Evolutionary conservation across 331 rosid genomes (phyloP), one percentile per base, ranked within the genome.

Genomic region (Rosa hybrid): DNA sequence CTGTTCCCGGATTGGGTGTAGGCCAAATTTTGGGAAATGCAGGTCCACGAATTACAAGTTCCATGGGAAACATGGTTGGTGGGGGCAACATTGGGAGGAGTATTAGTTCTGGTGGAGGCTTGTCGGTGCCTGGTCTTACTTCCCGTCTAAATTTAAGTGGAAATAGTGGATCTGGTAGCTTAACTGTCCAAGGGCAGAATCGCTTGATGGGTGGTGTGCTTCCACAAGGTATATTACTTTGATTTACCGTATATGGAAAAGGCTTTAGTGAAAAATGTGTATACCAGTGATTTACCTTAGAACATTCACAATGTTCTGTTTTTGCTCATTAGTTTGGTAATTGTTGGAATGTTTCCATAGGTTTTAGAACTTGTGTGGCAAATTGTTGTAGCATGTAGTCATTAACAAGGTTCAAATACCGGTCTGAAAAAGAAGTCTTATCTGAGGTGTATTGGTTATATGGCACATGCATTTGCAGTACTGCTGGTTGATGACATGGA

Each of bases 1-100:
- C 95, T 85, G 97, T 92, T 89, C 97, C 97, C 86, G 98, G 97
- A 80, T 90, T 96, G 90, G 99, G 99, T 41, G 93, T 92, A 76
- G 88, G 96, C 90, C 99, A 93, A 78, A 93, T 96, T 81, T 90
- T 91, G 91, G 99, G 97, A 84, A 96, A 89, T 89, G 88, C 90
- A 50, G 97, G 97, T 88, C 85, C 98, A 84, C 92, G 99, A 78
- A 96, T 93, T 74, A 89, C 99, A 39, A 92, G 91, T 81, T 96
- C 98, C 56, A 84, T 96, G 89, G 99, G 99, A 80, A 93, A 93
- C 90, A 90, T 96, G 99, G 96, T 93, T 77, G 94, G 97, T 77
- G 98, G 94, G 59, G 97, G 50, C 30, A 68, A 68, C 72, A 68
- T 68, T 20, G 72, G 72, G 50, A 68, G 72, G 89, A 87, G 81